These are phyloP conservation scores for Pseudevernia furfuracea DNA, from an alignment of 495 filamentous ascomycete species.

Conservation along the genomic window DNA sequence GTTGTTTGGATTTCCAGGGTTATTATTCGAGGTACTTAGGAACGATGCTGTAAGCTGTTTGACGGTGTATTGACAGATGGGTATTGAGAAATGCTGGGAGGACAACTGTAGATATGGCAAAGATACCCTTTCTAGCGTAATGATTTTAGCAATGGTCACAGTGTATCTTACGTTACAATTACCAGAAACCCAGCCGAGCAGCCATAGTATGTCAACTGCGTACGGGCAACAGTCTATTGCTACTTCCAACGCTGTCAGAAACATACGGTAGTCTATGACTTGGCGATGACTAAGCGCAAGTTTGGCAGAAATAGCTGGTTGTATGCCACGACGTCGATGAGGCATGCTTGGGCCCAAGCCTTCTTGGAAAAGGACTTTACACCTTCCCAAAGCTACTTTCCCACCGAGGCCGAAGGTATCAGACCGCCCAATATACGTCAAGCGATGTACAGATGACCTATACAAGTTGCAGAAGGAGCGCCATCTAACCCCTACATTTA, in stretches of 20 bases:
- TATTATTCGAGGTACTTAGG: conserved; percentile 92
- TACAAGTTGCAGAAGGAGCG: conserved; percentile 78
- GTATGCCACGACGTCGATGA: neutral
- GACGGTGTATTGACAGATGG: conserved; percentile 62
- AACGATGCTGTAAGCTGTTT: conserved; percentile 82
- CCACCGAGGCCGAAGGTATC: conserved; percentile 44
- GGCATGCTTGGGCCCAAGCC: conserved; percentile 11
- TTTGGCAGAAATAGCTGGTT: neutral
- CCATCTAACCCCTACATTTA: conserved; percentile 54
- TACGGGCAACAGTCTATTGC: neutral
- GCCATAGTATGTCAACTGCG: neutral
- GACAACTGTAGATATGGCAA: neutral
- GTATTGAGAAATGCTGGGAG: neutral
- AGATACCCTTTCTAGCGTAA: neutral
- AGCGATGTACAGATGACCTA: conserved; percentile 75
- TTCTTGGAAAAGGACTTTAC: conserved; percentile 36
- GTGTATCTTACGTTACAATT: neutral
- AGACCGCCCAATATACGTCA: conserved; percentile 57
- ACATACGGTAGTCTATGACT: neutral
- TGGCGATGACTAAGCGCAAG: conserved; percentile 17
- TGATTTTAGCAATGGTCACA: neutral
- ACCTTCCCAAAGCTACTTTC: conserved; percentile 53
- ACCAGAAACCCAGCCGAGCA: neutral
- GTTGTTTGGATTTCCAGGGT: conserved; percentile 85
- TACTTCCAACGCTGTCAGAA: neutral